Conservation (phyloP, 805 yeast genomes). For the Zygosaccharomyces rouxii region DNA sequence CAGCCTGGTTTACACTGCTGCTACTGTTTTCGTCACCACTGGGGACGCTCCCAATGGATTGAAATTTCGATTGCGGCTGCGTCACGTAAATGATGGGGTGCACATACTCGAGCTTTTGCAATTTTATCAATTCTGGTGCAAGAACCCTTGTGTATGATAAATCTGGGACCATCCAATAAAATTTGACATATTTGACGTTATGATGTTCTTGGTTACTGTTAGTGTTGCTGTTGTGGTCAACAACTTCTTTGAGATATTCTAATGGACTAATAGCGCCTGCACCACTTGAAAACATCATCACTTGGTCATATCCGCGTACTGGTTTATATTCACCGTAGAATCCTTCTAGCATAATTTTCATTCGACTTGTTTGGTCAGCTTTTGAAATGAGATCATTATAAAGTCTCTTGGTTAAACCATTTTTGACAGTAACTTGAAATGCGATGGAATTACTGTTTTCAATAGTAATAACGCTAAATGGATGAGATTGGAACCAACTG, state of each 20-base stretch:
- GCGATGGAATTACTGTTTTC: conserved; percentile 11
- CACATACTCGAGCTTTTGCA: conserved; percentile 11
- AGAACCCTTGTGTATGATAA: conserved; percentile 47
- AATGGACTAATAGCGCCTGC: conserved; percentile 50
- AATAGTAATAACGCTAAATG: conserved; percentile 53
- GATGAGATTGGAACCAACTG: conserved; percentile 52
- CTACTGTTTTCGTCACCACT: neutral
- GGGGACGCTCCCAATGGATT: conserved; percentile 5
- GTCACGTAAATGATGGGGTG: conserved; percentile 53
- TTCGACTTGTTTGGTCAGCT: conserved; percentile 35
- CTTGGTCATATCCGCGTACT: conserved; percentile 35
- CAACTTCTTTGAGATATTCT: conserved; percentile 30
- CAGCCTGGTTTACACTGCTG: neutral
- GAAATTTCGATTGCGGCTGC: conserved; percentile 24
- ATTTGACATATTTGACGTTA: conserved; percentile 31
- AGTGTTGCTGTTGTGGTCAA: conserved; percentile 8
- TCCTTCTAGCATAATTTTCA: conserved; percentile 49
- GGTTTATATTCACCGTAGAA: conserved; percentile 51
- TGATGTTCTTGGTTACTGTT: neutral
- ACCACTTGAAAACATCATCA: conserved; percentile 46
- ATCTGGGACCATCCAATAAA: conserved; percentile 62
- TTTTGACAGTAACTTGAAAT: conserved; percentile 40
- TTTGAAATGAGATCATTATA: conserved; percentile 31
- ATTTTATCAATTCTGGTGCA: conserved; percentile 35
- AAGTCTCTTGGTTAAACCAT: conserved; percentile 49